Evolutionary conservation across 108 stramenopile species (phyloP), one percentile per base, ranked within the genome.

Genomic region (Cyclotella atomus): DNA sequence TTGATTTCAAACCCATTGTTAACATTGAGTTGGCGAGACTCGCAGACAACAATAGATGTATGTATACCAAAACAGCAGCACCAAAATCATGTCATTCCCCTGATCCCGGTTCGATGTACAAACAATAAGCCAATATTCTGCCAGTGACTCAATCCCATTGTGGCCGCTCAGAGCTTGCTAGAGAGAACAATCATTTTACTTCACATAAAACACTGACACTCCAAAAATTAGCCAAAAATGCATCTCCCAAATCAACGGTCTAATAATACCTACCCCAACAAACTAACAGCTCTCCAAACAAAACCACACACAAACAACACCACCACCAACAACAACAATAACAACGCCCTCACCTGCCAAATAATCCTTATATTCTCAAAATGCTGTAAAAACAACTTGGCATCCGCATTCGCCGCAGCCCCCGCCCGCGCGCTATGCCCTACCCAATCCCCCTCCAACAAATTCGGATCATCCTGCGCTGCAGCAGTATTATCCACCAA

Each of bases 361-460:
- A 95, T 65, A 43, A 86, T 81, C 43, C 88, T 85, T 32, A 95
- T 92, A 30, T 85, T 75, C 36, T 88, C 84, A 83, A 87, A 83
- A 62, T 90, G 83, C 45, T 87, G 79, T 72, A 95, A 68, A 80
- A 95, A 95, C 61, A 82, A 81, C 68, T 90, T 86, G n/a, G 91
- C 87, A 80, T 92, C 91, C 54, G 87, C 85, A 67, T 95, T 95
- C 47, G 94, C 88, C 49, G 87, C 84, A 46, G 89, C 52, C 9
- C 94, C 94, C 20, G 94, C 94, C 59, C 90, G 70, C 21, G 90
- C 73, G 71, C 89, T 88, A 38, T 91, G 77, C n/a, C 94, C 94
- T 25, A 92, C 88, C 94, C 94, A 95, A 80, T 95, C 94, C 63
- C 70, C 65, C n/a, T 64, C 75, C 61, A 81, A 81, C 43, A 46